These are phyloP conservation scores for Rhizopogon salebrosus DNA, from an alignment of 768 basidiomycete genomes.

Conservation along the genomic window DNA sequence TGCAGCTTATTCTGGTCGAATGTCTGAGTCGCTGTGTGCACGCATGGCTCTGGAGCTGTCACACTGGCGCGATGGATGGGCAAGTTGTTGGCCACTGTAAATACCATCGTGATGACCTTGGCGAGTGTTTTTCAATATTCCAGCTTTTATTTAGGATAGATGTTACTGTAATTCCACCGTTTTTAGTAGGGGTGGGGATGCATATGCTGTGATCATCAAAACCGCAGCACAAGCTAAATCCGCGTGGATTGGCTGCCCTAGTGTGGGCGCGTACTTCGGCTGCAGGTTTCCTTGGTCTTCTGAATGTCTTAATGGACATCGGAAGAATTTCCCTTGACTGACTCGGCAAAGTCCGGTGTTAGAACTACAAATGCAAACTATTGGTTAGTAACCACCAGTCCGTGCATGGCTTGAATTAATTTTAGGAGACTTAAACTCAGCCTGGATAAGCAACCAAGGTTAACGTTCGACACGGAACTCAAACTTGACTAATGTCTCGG, in stretches of 20 bases:
- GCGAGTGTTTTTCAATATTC: conserved; percentile 18
- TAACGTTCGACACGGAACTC: no score
- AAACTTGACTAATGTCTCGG: no score
- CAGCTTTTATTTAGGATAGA: conserved; percentile 12
- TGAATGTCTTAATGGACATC: conserved; percentile 25
- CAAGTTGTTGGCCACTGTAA: conserved; percentile 13
- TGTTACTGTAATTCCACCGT: conserved; percentile 20
- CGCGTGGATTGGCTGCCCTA: conserved; percentile 37
- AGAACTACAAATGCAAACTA: no score
- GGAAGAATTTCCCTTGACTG: no score
- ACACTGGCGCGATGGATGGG: conserved; percentile 7
- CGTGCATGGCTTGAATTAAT: no score
- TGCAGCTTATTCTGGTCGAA: not conserved
- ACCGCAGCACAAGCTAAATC: conserved; percentile 13
- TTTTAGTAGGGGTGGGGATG: conserved; percentile 2
- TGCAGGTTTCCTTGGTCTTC: conserved; percentile 19
- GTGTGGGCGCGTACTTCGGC: conserved; percentile 21
- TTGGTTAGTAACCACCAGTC: no score
- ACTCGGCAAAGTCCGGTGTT: no score
- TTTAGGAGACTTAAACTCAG: no score
- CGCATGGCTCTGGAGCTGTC: not conserved
- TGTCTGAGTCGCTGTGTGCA: no score
- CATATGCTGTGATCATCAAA: no score
- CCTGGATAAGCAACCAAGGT: no score
- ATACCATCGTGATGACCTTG: conserved; percentile 13